phyloP scores from a whole-genome alignment of 495 filamentous ascomycete species.

The Cetradonia linearis region DNA sequence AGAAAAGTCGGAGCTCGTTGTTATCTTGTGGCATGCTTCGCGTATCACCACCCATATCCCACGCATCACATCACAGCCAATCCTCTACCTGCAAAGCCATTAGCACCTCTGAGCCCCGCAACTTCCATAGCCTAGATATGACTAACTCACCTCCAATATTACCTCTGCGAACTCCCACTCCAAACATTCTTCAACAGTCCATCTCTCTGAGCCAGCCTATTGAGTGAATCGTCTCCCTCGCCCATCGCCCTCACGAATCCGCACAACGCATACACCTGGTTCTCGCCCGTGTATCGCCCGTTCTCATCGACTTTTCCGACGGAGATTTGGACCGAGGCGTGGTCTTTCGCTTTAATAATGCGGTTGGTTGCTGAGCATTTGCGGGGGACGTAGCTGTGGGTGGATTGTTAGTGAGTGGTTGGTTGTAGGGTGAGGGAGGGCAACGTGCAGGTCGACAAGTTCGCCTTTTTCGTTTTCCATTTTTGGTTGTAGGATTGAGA shows the following conservation, averaged over 20 bases:
- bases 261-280: slow-evolving; percentile 92
- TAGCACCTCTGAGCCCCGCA: not conserved
- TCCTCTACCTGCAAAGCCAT: not conserved
- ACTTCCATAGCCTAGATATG: not conserved
- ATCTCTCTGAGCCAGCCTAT: slow-evolving; percentile 89
- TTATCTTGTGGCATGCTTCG: not conserved
- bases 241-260: slow-evolving; percentile 97
- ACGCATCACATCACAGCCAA: not conserved
- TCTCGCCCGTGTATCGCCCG: slow-evolving; percentile 93
- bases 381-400: slow-evolving; percentile 86
- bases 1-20: not conserved
- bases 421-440: slow-evolving; percentile 10
- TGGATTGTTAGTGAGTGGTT: slow-evolving; percentile 19
- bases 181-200: slow-evolving; percentile 95
- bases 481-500: slow-evolving; percentile 25
- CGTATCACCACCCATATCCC: not conserved
- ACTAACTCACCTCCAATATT: slow-evolving; percentile 32
- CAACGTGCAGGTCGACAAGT: slow-evolving; percentile 87
- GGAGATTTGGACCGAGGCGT: slow-evolving; percentile 81
- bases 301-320: slow-evolving; percentile 92
- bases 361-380: slow-evolving; percentile 93
- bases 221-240: slow-evolving; percentile 92
- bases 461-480: slow-evolving; percentile 99
- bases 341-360: slow-evolving; percentile 99
- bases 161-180: slow-evolving; percentile 63